Percentiles rank a stretch among this genome's conserved stretches.
phyloP scores from a whole-genome alignment of 306 rosid genomes.

The Lablab purpureus region DNA sequence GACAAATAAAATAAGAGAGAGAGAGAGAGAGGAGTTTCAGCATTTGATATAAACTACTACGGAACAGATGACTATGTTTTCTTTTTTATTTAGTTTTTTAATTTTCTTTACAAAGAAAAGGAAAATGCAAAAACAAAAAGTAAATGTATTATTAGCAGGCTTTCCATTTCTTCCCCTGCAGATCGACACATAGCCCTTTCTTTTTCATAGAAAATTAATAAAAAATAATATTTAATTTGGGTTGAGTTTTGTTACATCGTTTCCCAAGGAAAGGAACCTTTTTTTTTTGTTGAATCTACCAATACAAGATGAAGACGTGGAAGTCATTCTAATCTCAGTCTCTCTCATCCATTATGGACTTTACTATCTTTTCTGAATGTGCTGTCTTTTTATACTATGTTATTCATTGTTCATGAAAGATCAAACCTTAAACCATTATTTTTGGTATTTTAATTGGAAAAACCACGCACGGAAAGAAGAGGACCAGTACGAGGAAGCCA shows the following conservation, averaged over 20 bases:
- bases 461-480: conserved; percentile 13
- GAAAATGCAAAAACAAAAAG: conserved; percentile 31
- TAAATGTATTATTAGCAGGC: conserved; percentile 17
- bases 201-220: not conserved
- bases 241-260: conserved; percentile 44
- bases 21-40: conserved; percentile 31
- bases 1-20: not conserved
- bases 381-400: not conserved
- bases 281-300: conserved; percentile 6
- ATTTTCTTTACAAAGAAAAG: conserved; percentile 11
- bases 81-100: not conserved
- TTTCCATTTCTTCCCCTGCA: conserved; percentile 22
- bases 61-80: conserved; percentile 28
- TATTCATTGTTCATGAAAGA: not conserved
- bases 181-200: conserved; percentile 40
- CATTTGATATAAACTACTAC: conserved; percentile 33
- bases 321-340: conserved; percentile 47
- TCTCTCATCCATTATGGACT: conserved; percentile 51
- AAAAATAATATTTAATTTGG: conserved; percentile 8
- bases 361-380: conserved; percentile 37
- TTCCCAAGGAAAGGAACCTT: conserved; percentile 33
- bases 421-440: conserved; percentile 23
- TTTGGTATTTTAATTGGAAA: not conserved
- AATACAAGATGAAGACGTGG: conserved; percentile 51
- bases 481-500: conserved; percentile 55